These are phyloP conservation scores for Leptographium procerum DNA, from an alignment of 2,329 filamentous ascomycete species.

Conservation along the genomic window DNA sequence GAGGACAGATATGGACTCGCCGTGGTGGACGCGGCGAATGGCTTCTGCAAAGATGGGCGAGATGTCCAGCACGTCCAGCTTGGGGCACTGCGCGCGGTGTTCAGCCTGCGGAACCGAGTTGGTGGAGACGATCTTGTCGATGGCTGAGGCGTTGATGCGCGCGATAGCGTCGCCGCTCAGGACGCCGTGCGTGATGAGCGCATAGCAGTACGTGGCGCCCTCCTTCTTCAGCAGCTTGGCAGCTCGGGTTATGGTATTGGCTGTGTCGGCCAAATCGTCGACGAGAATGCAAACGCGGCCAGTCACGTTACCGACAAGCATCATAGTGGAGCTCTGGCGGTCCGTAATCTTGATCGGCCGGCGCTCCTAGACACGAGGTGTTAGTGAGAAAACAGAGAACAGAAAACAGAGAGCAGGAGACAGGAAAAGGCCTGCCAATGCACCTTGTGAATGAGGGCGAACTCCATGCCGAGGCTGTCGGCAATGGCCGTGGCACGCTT, in stretches of 20 bases:
- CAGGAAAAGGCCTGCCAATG: too few relatives aligned
- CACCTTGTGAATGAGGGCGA: slow-evolving; percentile 97
- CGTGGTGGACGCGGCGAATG: slow-evolving; percentile 91
- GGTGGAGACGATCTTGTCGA: slow-evolving; percentile 91
- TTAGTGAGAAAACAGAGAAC: not conserved
- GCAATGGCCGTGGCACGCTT: slow-evolving; percentile 94
- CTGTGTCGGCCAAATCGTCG: slow-evolving; percentile 90
- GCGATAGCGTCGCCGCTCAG: slow-evolving; percentile 91
- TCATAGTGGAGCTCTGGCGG: slow-evolving; percentile 71
- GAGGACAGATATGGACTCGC: slow-evolving; percentile 91
- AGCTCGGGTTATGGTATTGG: slow-evolving; percentile 91
- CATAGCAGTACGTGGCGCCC: slow-evolving; percentile 83
- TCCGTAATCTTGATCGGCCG: slow-evolving; percentile 64
- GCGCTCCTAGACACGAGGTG: slow-evolving; percentile 16
- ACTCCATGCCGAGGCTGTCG: slow-evolving; percentile 84
- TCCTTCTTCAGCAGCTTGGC: slow-evolving; percentile 96
- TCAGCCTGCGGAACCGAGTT: slow-evolving; percentile 88
- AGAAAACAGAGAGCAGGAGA: too few relatives aligned
- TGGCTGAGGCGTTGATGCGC: slow-evolving; percentile 80
- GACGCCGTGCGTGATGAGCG: slow-evolving; percentile 87
- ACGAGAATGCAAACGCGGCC: slow-evolving; percentile 73
- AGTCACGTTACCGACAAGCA: slow-evolving; percentile 66
- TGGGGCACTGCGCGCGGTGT: slow-evolving; percentile 65
- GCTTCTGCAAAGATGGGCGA: slow-evolving; percentile 89
- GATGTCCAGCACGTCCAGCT: slow-evolving; percentile 85